Evolutionary conservation across 2,329 filamentous ascomycete genomes (phyloP), one percentile per base, ranked within the genome.

Genomic region (Fonsecaea multimorphosa): DNA sequence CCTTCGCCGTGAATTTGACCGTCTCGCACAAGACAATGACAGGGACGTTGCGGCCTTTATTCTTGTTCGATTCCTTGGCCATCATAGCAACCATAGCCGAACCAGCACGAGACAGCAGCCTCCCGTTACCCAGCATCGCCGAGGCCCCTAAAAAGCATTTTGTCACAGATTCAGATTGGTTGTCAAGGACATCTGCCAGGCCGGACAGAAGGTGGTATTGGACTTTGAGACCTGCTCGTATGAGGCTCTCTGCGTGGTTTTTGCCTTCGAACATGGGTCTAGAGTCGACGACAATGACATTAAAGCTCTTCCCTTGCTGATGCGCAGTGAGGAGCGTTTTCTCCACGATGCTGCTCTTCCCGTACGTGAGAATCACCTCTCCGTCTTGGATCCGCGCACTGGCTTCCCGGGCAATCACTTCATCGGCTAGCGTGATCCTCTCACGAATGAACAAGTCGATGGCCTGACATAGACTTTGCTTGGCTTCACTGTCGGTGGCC

Each of bases 81-180:
- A 90, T 88, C 82, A 95, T 90, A 19, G 94, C 93, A 9, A 98
- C 86, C 65, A 95, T 87, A 27, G 91, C 92, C 2, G 93, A 97
- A 67, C 95, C 95, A 9, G 92, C 88, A 22, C 93, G 88, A 3
- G 91, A 94, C 78, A 96, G 96, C 72, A 99, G 85, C 36, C 91
- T 87, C 7, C 95, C 95, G 78, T 98, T 98, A 72, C 91, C 93
- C 80, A 97, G 95, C 88, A 99, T 95, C 44, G 92, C 91, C 76
- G 97, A 93, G 3, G 93, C 93, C 12, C 93, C 93, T 1, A 99
- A 83, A 58, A 98, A 86, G 9, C 95, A 88, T 72, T 89, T 88
- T 6, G 89, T 91, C 0, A 86, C 87, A 5, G 53, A 40, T 38
- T 87, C 83, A 5, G 58, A 22, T 32, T 38, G 44, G 68, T 88